Evolutionary conservation across 352 stramenopile genomes (phyloP).

Genomic region (Globisporangium nagaii): DNA sequence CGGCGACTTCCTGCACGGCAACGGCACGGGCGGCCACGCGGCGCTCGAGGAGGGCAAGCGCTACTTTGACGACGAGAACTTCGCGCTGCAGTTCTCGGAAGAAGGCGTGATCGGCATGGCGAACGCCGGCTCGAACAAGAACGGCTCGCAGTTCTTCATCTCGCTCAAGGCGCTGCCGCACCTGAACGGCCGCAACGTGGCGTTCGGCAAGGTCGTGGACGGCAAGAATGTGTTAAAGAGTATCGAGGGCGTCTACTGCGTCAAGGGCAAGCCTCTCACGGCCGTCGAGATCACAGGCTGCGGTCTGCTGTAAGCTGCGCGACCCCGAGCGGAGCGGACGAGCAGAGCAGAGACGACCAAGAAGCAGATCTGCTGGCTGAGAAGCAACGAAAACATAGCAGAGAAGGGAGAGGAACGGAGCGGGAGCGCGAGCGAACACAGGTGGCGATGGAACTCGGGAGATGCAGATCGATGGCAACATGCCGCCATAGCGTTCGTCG

Average conservation of each 20-base stretch:
- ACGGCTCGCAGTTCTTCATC: slow-evolving; percentile 99
- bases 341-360: neutral
- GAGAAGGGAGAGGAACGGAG: too few species aligned
- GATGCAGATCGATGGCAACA: too few species aligned
- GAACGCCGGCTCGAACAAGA: slow-evolving; percentile 97
- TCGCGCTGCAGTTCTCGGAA: slow-evolving; percentile 80
- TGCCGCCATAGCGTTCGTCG: too few species aligned
- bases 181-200: slow-evolving; percentile 84
- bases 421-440: too few species aligned
- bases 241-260: slow-evolving; percentile 79
- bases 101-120: slow-evolving; percentile 93
- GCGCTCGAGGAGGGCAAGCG: slow-evolving; percentile 58
- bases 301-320: slow-evolving; percentile 54
- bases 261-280: slow-evolving; percentile 78
- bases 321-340: neutral
- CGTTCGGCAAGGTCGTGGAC: slow-evolving; percentile 85
- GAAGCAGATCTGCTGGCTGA: neutral
- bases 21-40: slow-evolving; percentile 75
- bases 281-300: slow-evolving; percentile 78
- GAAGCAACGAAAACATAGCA: neutral
- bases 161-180: slow-evolving; percentile 80
- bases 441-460: too few species aligned
- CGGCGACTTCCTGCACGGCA: slow-evolving; percentile 66
- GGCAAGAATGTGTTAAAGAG: slow-evolving; percentile 78
- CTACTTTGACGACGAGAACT: slow-evolving; percentile 87